Evolutionary conservation across 108 stramenopile species (phyloP), one percentile per base, ranked within the genome.

Genomic region (Conticribra weissflogii): DNA sequence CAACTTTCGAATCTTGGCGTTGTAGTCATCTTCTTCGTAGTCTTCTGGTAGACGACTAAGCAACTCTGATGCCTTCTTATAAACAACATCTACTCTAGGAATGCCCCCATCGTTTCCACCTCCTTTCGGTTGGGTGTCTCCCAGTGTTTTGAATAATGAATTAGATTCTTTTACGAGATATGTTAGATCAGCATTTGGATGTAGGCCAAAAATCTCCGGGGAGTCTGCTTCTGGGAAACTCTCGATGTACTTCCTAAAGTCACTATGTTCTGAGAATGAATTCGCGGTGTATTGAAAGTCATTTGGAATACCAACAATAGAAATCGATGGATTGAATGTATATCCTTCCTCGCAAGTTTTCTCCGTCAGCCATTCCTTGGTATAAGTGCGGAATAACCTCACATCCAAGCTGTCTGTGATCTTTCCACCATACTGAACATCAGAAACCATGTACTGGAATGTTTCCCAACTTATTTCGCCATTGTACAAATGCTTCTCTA

Each of bases 351-450:
- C 72, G 61, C 94, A 89, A 4, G 88, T 88, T 53, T 34, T 72
- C 19, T 91, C 81, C 15, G 81, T 93, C 0, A 96, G 85, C 94
- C 94, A 96, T 62, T 85, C 91, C 67, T 82, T 80, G 47, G 90
- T 71, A 73, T 96, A 96, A 17, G 92, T 93, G 60, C 86, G 86
- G 66, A 96, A 94, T 59, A 96, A 68, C 27, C 94, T 81, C 3
- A 94, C 87, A 70, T 96, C 96, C 28, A 96, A 57, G 54, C 86
- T 83, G 59, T 96, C 96, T 25, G 96, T 96, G 58, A 96, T 94
- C 74, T 96, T 96, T 59, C 96, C 96, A n/a, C 96, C 96, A 59
- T 96, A 96, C 66, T 95, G 93, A 9, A 91, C 94, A 72, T 94
- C 96, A 17, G 88, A 79, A 22, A 96, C 94, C 94, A 96, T 96